Conservation (phyloP, 352 stramenopile species). For the Globisporangium nunn region DNA sequence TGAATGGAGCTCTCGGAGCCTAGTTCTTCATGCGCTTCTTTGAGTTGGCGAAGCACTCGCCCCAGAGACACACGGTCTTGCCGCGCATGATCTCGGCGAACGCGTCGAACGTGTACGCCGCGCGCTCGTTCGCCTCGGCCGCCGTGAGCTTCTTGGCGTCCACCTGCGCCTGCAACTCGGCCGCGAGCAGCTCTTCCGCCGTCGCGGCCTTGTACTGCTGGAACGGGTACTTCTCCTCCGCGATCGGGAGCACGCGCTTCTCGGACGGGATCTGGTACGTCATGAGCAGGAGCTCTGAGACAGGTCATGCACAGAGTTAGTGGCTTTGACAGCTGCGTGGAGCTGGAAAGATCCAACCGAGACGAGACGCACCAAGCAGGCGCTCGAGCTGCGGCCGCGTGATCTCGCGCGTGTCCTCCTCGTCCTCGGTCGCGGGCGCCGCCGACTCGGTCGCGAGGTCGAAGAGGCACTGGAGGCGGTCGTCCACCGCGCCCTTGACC, state of each 20-base stretch:
- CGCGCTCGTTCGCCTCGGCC: slow-evolving; percentile 39
- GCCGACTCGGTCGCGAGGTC: slow-evolving; percentile 46
- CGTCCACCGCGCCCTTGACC: slow-evolving; percentile 63
- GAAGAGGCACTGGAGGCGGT: slow-evolving; percentile 67
- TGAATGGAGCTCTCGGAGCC: neutral
- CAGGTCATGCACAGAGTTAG: neutral
- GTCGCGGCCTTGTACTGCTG: slow-evolving; percentile 61
- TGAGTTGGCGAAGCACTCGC: slow-evolving; percentile 75
- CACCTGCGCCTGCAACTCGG: slow-evolving; percentile 31
- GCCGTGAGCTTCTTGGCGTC: slow-evolving; percentile 47
- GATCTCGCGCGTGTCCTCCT: slow-evolving; percentile 37
- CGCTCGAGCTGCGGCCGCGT: slow-evolving; percentile 51
- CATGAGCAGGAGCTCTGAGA: slow-evolving; percentile 46
- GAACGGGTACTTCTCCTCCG: slow-evolving; percentile 70
- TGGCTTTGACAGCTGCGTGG: no score
- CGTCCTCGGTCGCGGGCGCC: slow-evolving; percentile 7
- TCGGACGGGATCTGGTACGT: slow-evolving; percentile 84
- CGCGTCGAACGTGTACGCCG: slow-evolving; percentile 64
- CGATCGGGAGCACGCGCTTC: slow-evolving; percentile 64
- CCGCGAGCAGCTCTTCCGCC: slow-evolving; percentile 25
- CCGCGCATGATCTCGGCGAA: slow-evolving; percentile 74
- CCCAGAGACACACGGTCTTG: slow-evolving; percentile 79
- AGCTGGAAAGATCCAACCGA: neutral
- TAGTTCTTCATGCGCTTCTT: slow-evolving; percentile 86
- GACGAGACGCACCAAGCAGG: slow-evolving; percentile 24